Conservation (phyloP, 1,284 basidiomycete genomes). For the Laetiporus sulphureus region DNA sequence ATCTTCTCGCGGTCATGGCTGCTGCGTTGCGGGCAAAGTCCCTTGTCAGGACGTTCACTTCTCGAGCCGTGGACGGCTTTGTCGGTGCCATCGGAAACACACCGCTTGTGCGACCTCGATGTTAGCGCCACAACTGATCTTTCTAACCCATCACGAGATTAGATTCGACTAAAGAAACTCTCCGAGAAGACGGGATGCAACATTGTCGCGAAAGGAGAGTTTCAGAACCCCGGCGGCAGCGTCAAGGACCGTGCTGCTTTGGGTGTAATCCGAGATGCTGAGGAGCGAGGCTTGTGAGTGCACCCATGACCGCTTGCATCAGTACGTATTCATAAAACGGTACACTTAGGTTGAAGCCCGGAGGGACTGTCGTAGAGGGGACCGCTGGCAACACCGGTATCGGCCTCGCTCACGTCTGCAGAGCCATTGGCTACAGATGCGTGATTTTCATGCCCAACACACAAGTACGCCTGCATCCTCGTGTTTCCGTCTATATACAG, state of each 20-base stretch:
- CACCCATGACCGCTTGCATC: too few species aligned
- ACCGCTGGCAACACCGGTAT: constrained; percentile 99
- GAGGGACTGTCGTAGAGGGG: constrained; percentile 95
- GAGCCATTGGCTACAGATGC: constrained; percentile 91
- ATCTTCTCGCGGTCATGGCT: constrained; percentile 16
- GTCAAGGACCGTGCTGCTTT: constrained; percentile 98
- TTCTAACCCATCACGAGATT: constrained; percentile 4
- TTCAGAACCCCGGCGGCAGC: constrained; percentile 98
- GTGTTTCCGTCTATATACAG: constrained; percentile 8
- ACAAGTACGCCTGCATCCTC: constrained; percentile 47
- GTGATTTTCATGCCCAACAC: constrained; percentile 99
- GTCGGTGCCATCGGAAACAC: constrained; percentile 91
- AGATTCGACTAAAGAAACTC: constrained; percentile 82
- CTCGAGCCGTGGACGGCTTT: constrained; percentile 71
- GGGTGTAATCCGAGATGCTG: constrained; percentile 86
- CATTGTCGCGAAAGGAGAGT: constrained; percentile 94
- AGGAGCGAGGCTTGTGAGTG: constrained; percentile 72
- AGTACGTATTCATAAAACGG: constrained; percentile 2
- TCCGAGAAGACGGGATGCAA: constrained; percentile 88
- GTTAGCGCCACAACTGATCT: background rate
- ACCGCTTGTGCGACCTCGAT: constrained; percentile 61
- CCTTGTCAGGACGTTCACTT: constrained; percentile 40
- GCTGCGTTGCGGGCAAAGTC: constrained; percentile 15
- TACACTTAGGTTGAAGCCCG: constrained; percentile 67
- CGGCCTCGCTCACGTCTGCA: constrained; percentile 92